Evolutionary conservation across 352 stramenopile genomes (phyloP), one percentile per base, ranked within the genome.

Genomic region (Blastocystis sp.): DNA sequence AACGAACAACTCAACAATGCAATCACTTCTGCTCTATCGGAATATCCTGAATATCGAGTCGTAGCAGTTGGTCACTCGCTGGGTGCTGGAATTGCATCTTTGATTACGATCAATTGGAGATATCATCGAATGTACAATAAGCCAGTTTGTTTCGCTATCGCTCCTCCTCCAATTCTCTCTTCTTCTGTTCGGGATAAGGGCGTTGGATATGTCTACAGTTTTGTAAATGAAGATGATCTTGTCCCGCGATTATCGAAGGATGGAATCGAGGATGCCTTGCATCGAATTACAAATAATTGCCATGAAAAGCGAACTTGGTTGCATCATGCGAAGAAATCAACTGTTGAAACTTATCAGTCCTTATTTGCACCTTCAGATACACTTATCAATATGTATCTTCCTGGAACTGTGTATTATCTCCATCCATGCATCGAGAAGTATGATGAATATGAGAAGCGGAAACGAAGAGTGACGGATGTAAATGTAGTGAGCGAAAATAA

Each of bases 191-290:
- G 37, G 54, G 59, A 86, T 19, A 86, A 86, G 39, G 74, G 74
- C 0, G 59, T 74, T 12, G 56, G 59, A 16, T 86, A 35, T 77
- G 35, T 86, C 19, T 86, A 86, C 37, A 52, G 37, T 11, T 16
- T 86, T 14, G 59, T 86, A n/a, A 86, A 86, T 24, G 74, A 86
- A 29, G 74, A 86, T 74, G 74, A 86, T 39, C 54, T 67, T 14
- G 59, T 86, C 11, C 74, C 74, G 29, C 54, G 74, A 1, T 32
- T 86, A 12, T 73, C 69, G 21, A 39, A 24, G 51, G 32, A 78
- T 29, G 35, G 74, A 24, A 74, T 86, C n/a, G 32, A 77, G 11
- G 74, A 37, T 0, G 32, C 19, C 16, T n/a, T 86, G 29, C 59
- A 1, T 37, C 59, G 42, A 52, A 80, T 80, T 21, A 24, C n/a